Conservation (phyloP, 1,284 basidiomycete genomes). For the Rhodotorula sp. region DNA sequence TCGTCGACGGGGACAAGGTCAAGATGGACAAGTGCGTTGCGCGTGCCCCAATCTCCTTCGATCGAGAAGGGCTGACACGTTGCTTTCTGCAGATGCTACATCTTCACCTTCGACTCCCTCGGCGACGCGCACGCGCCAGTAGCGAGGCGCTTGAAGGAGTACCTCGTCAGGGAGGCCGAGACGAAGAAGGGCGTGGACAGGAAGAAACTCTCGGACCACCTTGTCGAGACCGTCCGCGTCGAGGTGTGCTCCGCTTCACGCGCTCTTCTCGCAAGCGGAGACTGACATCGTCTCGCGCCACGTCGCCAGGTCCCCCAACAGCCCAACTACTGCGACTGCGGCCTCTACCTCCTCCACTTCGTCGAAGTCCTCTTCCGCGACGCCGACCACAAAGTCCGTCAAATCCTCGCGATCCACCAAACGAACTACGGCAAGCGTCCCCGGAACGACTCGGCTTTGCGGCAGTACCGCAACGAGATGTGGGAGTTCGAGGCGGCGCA, state of each 20-base stretch:
- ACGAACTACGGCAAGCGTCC: too few relatives aligned
- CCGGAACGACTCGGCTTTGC: too few relatives aligned
- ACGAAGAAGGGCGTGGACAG: constrained; percentile 78
- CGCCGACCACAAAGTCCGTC: neutral
- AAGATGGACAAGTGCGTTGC: neutral
- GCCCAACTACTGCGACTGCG: constrained; percentile 81
- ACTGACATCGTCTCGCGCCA: too few relatives aligned
- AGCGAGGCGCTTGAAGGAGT: constrained; percentile 61
- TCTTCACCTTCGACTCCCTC: constrained; percentile 86
- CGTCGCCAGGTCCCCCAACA: constrained; percentile 66
- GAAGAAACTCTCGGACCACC: constrained; percentile 51
- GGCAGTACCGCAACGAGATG: too few relatives aligned
- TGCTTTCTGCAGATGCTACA: constrained; percentile 56
- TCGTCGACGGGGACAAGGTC: neutral
- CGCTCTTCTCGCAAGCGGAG: too few relatives aligned
- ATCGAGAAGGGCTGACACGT: too few relatives aligned
- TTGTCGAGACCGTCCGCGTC: constrained; percentile 31
- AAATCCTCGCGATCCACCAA: too few relatives aligned
- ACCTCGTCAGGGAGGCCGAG: constrained; percentile 73
- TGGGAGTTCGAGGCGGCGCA: neutral
- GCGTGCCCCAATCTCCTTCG: neutral
- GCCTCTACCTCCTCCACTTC: constrained; percentile 76
- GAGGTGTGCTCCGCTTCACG: constrained; percentile 41
- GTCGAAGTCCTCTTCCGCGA: constrained; percentile 62
- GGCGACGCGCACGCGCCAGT: constrained; percentile 66